Percentiles rank a stretch among this genome's conserved stretches.
Conservation (phyloP, 2,329 filamentous ascomycete genomes). For the Cladobotryum mycophilum region DNA sequence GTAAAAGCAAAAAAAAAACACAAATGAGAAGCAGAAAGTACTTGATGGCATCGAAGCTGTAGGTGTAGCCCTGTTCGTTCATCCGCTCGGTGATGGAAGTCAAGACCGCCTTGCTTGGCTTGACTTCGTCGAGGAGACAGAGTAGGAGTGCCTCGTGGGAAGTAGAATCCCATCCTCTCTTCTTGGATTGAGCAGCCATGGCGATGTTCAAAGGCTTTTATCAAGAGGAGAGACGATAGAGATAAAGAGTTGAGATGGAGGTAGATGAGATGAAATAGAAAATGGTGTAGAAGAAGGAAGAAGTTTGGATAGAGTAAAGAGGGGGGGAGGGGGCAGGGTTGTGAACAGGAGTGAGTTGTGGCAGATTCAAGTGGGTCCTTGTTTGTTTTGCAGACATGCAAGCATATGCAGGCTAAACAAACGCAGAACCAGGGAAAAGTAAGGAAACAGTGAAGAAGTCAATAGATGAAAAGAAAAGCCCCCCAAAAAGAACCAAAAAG, state of each 20-base stretch:
- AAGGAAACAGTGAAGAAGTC: neutral
- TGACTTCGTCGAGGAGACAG: conserved; percentile 29
- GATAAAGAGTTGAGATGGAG: conserved; percentile 6
- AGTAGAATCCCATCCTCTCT: conserved; percentile 29
- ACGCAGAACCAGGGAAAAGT: too few relatives aligned
- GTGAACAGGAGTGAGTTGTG: too few relatives aligned
- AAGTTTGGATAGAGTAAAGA: neutral
- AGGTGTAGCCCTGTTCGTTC: conserved; percentile 30
- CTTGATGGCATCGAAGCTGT: conserved; percentile 35
- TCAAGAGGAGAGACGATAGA: neutral
- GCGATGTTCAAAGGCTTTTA: neutral
- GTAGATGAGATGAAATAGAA: conserved; percentile 1
- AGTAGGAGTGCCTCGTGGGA: conserved; percentile 35
- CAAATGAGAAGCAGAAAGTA: conserved; percentile 18
- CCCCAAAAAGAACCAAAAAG: conserved; percentile 5
- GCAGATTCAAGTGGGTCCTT: too few relatives aligned
- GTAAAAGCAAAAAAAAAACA: conserved; percentile 4
- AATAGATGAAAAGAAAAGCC: conserved; percentile 9
- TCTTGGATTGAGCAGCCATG: conserved; percentile 14
- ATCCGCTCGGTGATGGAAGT: conserved; percentile 26
- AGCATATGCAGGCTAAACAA: too few relatives aligned
- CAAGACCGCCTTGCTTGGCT: conserved; percentile 29
- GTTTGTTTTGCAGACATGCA: too few relatives aligned
- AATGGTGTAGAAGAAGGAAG: neutral
- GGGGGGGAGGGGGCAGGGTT: neutral